phyloP scores from a whole-genome alignment of 495 filamentous ascomycete genomes.

The Hypoxylon crocopeplum region DNA sequence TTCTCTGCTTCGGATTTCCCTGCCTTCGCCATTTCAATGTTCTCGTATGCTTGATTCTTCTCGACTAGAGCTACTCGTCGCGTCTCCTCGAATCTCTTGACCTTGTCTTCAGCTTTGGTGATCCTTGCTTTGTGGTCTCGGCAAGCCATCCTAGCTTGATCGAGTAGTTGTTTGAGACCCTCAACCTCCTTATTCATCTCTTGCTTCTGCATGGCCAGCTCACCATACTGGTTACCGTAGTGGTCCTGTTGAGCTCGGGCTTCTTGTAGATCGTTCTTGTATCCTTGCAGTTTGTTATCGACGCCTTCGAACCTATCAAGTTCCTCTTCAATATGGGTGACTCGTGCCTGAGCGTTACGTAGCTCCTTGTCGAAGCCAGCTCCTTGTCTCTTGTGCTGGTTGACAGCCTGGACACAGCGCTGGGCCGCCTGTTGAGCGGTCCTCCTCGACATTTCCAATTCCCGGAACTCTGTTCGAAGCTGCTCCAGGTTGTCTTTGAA shows the following conservation, averaged over 20 bases:
- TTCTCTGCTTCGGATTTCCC: slow-evolving; percentile 54
- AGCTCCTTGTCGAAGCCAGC: slow-evolving; percentile 34
- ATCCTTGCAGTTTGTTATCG: slow-evolving; percentile 47
- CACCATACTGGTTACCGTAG: slow-evolving; percentile 51
- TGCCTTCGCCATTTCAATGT: slow-evolving; percentile 56
- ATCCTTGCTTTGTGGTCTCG: slow-evolving; percentile 57
- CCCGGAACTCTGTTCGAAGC: slow-evolving; percentile 51
- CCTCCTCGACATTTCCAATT: slow-evolving; percentile 45
- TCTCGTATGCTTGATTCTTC: slow-evolving; percentile 69
- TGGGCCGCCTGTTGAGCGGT: slow-evolving; percentile 64
- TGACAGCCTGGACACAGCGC: slow-evolving; percentile 62
- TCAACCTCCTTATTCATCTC: slow-evolving; percentile 47
- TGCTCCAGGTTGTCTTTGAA: slow-evolving; percentile 49
- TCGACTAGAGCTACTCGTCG: slow-evolving; percentile 63
- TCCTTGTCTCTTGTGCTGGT: slow-evolving; percentile 56
- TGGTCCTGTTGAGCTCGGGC: slow-evolving; percentile 41
- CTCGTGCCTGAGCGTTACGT: slow-evolving; percentile 30
- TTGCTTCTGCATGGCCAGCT: slow-evolving; percentile 43
- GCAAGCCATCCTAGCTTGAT: slow-evolving; percentile 42
- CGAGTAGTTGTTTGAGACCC: slow-evolving; percentile 32
- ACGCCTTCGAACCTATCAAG: slow-evolving; percentile 53
- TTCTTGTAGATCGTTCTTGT: slow-evolving; percentile 44
- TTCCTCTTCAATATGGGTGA: slow-evolving; percentile 40
- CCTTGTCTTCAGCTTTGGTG: slow-evolving; percentile 65
- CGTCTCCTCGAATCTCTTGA: slow-evolving; percentile 53